phyloP scores from a whole-genome alignment of 2,329 filamentous ascomycete genomes.

The Verticillium tricorpus region DNA sequence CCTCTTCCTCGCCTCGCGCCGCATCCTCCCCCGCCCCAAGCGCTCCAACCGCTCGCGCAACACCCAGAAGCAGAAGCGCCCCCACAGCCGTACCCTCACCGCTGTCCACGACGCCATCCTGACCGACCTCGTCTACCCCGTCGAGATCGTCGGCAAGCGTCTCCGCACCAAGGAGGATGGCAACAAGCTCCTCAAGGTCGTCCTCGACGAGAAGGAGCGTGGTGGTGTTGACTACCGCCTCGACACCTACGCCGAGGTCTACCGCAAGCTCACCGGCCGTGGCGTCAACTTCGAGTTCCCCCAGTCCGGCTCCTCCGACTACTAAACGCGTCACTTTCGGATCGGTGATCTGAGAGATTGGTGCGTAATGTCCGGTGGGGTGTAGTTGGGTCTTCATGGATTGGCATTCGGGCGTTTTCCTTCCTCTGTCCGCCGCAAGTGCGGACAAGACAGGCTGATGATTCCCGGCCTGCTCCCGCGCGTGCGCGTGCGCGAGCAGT shows the following conservation, averaged over 20 bases:
- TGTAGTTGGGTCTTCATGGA: background rate
- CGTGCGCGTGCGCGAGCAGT: background rate
- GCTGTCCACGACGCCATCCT: conserved; percentile 99
- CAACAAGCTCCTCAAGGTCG: conserved; percentile 97
- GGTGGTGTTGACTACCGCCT: conserved; percentile 99
- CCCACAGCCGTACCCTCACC: conserved; percentile 94
- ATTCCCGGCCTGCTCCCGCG: background rate
- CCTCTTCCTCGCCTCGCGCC: conserved; percentile 96
- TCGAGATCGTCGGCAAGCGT: conserved; percentile 99
- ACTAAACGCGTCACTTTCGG: conserved; percentile 51
- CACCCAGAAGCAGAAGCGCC: conserved; percentile 97
- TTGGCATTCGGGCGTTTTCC: background rate
- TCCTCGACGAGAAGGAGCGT: conserved; percentile 99
- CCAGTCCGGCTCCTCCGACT: conserved; percentile 72
- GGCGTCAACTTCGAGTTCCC: conserved; percentile 98
- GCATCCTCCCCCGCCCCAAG: conserved; percentile 98
- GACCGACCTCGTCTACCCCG: conserved; percentile 95
- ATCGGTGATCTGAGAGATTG: background rate
- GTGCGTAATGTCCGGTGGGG: background rate
- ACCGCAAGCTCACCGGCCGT: conserved; percentile 96
- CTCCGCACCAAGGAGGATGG: conserved; percentile 98
- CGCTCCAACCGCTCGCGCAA: conserved; percentile 95
- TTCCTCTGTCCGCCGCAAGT: background rate
- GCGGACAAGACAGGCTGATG: background rate
- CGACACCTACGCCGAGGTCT: conserved; percentile 99